Evolutionary conservation across 441 rosid species (phyloP).

Genomic region (Gossypium aridum): DNA sequence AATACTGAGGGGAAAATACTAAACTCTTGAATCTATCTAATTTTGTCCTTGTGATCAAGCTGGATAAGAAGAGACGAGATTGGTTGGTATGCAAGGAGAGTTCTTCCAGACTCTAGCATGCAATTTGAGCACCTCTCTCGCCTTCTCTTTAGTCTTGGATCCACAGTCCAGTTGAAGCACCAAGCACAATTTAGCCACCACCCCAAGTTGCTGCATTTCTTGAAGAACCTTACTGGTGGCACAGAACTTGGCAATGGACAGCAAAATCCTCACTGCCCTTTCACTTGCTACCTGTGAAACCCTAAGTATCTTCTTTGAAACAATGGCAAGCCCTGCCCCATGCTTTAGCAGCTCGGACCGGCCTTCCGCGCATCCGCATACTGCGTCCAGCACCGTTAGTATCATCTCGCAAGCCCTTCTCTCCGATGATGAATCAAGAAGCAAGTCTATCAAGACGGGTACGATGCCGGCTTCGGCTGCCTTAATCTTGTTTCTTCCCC

Average conservation of each 20-base stretch:
- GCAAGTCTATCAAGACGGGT: constrained; percentile 47
- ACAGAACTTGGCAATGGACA: constrained; percentile 52
- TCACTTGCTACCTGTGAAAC: constrained; percentile 68
- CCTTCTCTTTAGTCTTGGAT: constrained; percentile 53
- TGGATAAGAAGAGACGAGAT: constrained; percentile 48
- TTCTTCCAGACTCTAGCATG: constrained; percentile 73
- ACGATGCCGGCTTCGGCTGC: constrained; percentile 57
- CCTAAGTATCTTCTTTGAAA: constrained; percentile 77
- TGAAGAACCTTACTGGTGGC: constrained; percentile 42
- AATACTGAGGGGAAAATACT: background rate
- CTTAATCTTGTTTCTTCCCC: constrained; percentile 65
- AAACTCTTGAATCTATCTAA: constrained; percentile 2
- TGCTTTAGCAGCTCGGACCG: constrained; percentile 68
- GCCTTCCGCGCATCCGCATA: constrained; percentile 78
- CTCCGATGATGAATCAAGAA: constrained; percentile 46
- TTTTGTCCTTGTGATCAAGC: constrained; percentile 17
- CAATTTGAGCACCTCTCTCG: constrained; percentile 53
- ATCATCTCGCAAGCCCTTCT: constrained; percentile 57
- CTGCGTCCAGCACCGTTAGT: constrained; percentile 46
- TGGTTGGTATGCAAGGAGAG: constrained; percentile 60
- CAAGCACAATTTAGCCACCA: constrained; percentile 68
- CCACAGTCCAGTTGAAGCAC: constrained; percentile 59
- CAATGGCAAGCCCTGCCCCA: constrained; percentile 66
- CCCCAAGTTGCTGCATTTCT: constrained; percentile 75
- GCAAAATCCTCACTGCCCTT: constrained; percentile 62